phyloP scores from a whole-genome alignment of 176 grass and related monocot genomes.

The Oryza brachyantha region DNA sequence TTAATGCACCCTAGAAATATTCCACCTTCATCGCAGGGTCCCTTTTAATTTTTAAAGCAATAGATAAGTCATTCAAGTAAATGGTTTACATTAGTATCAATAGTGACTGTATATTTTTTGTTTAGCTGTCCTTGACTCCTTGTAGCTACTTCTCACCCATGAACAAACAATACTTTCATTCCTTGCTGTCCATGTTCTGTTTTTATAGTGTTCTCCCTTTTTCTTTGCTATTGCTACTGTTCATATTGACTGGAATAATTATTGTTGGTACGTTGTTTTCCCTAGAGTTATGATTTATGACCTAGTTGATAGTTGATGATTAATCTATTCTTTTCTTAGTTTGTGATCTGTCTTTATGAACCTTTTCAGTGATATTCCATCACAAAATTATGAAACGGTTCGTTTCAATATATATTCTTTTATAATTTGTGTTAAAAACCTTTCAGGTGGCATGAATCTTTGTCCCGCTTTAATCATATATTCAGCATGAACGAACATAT shows the following conservation, averaged over 20 bases:
- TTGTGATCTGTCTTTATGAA: neutral
- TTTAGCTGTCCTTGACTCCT: neutral
- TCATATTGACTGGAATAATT: neutral
- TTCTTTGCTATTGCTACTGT: neutral
- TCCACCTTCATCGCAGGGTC: neutral
- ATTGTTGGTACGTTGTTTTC: neutral
- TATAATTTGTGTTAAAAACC: slow-evolving; percentile 33
- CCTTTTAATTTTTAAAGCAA: slow-evolving; percentile 8
- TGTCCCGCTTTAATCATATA: slow-evolving; percentile 90
- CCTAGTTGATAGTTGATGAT: neutral
- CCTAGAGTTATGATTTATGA: neutral
- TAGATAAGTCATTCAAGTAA: neutral
- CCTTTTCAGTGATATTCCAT: slow-evolving; percentile 1
- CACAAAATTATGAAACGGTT: slow-evolving; percentile 22
- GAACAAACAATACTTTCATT: neutral
- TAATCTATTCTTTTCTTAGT: neutral
- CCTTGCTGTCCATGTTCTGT: neutral
- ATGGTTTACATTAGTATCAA: neutral
- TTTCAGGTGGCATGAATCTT: slow-evolving; percentile 82
- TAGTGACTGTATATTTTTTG: neutral
- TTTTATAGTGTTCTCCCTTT: neutral
- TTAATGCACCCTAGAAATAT: neutral
- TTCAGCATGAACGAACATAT: slow-evolving; percentile 71
- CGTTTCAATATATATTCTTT: neutral
- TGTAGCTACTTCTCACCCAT: neutral